Evolutionary conservation across 495 filamentous ascomycete species (phyloP).

Genomic region (Tuber microsphaerosporum): DNA sequence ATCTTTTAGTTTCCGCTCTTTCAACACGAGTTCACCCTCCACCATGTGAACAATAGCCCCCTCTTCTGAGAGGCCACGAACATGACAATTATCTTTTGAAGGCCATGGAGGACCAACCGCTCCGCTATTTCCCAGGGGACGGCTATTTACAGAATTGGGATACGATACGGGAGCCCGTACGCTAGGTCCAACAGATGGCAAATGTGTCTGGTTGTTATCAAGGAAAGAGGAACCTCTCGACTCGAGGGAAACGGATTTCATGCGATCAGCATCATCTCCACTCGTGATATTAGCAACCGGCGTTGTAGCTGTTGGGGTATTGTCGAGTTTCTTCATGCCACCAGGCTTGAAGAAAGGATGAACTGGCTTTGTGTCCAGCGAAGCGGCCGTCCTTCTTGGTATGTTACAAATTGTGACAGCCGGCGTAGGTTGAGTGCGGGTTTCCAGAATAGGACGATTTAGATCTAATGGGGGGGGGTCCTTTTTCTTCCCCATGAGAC

Average conservation of each 20-base stretch:
- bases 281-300: slow-evolving; percentile 18
- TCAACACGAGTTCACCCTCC: background rate
- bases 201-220: slow-evolving; percentile 8
- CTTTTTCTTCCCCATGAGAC: slow-evolving; percentile 47
- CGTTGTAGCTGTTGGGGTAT: slow-evolving; percentile 10
- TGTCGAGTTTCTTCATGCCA: slow-evolving; percentile 28
- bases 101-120: slow-evolving; percentile 63
- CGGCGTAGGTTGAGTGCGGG: slow-evolving; percentile 7
- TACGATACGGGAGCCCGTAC: background rate
- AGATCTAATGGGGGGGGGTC: slow-evolving; percentile 36
- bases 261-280: slow-evolving; percentile 9
- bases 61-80: slow-evolving; percentile 45
- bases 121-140: slow-evolving; percentile 54
- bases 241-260: slow-evolving; percentile 41
- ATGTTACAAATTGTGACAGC: slow-evolving; percentile 19
- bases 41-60: background rate
- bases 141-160: slow-evolving; percentile 37
- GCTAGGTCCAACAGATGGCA: slow-evolving; percentile 6
- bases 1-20: slow-evolving; percentile 34
- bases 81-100: slow-evolving; percentile 56
- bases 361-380: slow-evolving; percentile 51
- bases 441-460: slow-evolving; percentile 5
- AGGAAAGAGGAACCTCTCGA: slow-evolving; percentile 19
- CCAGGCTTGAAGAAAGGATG: slow-evolving; percentile 68
- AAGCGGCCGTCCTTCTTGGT: slow-evolving; percentile 39